These are phyloP conservation scores for Scutellaria minor DNA, from an alignment of 257 asterid genomes.

Conservation along the genomic window DNA sequence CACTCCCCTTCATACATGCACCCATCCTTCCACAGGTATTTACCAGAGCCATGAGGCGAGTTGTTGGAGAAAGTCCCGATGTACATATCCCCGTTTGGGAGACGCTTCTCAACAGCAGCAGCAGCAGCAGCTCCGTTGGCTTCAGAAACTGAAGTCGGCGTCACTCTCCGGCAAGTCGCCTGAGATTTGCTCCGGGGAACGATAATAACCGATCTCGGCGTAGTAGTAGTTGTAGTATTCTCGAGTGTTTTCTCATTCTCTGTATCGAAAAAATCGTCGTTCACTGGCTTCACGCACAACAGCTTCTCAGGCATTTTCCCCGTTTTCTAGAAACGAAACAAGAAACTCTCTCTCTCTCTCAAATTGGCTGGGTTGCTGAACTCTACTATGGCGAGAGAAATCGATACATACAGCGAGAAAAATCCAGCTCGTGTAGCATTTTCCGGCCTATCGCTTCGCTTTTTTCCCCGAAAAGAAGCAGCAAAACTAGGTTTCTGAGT, in stretches of 20 bases:
- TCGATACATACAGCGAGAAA: not conserved
- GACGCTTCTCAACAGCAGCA: conserved; percentile 59
- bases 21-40: conserved; percentile 91
- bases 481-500: conserved; percentile 20
- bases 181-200: conserved; percentile 83
- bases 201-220: conserved; percentile 77
- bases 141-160: conserved; percentile 60
- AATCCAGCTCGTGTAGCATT: conserved; percentile 40
- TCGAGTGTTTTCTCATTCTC: conserved; percentile 41
- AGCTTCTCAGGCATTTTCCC: conserved; percentile 58
- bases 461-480: not conserved
- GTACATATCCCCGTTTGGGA: conserved; percentile 94
- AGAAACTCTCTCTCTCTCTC: not conserved
- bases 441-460: conserved; percentile 18
- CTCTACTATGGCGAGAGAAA: conserved; percentile 28
- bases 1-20: conserved; percentile 98
- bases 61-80: conserved; percentile 76
- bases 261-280: conserved; percentile 30
- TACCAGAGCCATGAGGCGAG: conserved; percentile 93
- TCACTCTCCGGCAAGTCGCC: conserved; percentile 65
- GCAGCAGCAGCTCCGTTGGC: conserved; percentile 24
- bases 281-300: conserved; percentile 34
- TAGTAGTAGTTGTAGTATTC: conserved; percentile 42
- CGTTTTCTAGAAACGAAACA: not conserved
- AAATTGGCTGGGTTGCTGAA: not conserved